Evolutionary conservation across 1,284 basidiomycete genomes (phyloP).

Genomic region (Ceratobasidium sp.): DNA sequence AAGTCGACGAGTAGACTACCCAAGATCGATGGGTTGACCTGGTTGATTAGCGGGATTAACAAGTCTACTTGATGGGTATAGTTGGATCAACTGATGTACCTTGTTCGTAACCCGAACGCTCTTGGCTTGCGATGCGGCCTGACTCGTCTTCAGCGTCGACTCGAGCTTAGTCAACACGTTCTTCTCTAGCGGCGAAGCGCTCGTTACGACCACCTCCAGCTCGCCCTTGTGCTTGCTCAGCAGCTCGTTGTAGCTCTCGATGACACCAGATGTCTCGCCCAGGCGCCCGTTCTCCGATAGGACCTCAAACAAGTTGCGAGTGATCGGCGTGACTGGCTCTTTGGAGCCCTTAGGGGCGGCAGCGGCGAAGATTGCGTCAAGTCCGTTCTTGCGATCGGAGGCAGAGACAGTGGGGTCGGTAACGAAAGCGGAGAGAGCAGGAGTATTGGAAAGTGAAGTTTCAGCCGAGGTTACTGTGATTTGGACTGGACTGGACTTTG

Average conservation of each 20-base stretch:
- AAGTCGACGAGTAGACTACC: slow-evolving; percentile 97
- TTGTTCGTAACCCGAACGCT: slow-evolving; percentile 89
- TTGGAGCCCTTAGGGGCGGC: slow-evolving; percentile 71
- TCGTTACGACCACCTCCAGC: slow-evolving; percentile 92
- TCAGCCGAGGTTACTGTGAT: slow-evolving; percentile 78
- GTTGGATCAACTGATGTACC: slow-evolving; percentile 61
- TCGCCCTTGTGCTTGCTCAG: slow-evolving; percentile 93
- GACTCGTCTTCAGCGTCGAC: slow-evolving; percentile 84
- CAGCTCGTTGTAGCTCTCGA: slow-evolving; percentile 92
- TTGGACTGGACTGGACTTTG: slow-evolving; percentile 89
- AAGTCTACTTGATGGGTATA: slow-evolving; percentile 14
- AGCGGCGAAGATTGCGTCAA: slow-evolving; percentile 74
- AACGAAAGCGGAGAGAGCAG: slow-evolving; percentile 79
- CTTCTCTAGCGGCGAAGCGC: slow-evolving; percentile 81
- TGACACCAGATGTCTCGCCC: slow-evolving; percentile 85
- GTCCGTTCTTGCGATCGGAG: slow-evolving; percentile 78
- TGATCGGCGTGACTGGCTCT: slow-evolving; percentile 81
- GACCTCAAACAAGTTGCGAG: slow-evolving; percentile 92
- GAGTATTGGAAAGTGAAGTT: slow-evolving; percentile 72
- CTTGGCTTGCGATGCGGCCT: slow-evolving; percentile 87
- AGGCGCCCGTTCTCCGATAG: slow-evolving; percentile 96
- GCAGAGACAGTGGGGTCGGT: slow-evolving; percentile 89
- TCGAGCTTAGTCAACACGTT: slow-evolving; percentile 82
- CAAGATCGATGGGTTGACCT: slow-evolving; percentile 89
- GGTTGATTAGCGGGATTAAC: slow-evolving; percentile 25